A percentile compares a stretch with the other conserved stretches of the same genome.
These are phyloP conservation scores for Botrytis porri DNA, from an alignment of 2,329 filamentous ascomycete genomes.

Conservation along the genomic window DNA sequence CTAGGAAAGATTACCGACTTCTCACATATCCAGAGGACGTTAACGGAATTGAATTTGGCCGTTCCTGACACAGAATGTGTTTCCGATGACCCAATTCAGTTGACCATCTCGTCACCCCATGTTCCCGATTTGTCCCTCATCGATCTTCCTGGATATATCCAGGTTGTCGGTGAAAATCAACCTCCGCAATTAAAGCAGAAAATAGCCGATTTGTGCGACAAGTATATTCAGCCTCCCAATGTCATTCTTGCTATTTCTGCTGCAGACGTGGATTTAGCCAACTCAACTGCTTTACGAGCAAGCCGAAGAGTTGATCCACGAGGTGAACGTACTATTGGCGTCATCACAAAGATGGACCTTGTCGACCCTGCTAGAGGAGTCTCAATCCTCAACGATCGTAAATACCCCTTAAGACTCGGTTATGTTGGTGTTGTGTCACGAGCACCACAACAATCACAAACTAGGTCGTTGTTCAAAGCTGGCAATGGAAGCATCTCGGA, in stretches of 20 bases:
- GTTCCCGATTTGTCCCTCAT: constrained; percentile 95
- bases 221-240: constrained; percentile 95
- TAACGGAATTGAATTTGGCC: constrained; percentile 92
- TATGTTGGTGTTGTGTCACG: constrained; percentile 95
- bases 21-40: constrained; percentile 81
- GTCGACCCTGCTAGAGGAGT: constrained; percentile 80
- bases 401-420: constrained; percentile 90
- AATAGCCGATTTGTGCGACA: constrained; percentile 94
- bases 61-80: constrained; percentile 90
- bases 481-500: constrained; percentile 75
- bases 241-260: constrained; percentile 97
- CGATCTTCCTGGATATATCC: constrained; percentile 95
- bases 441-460: constrained; percentile 56
- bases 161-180: constrained; percentile 88
- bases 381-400: constrained; percentile 77
- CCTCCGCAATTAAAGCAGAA: constrained; percentile 90
- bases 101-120: constrained; percentile 91
- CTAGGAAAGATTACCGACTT: constrained; percentile 91
- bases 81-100: constrained; percentile 92
- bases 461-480: constrained; percentile 73
- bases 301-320: constrained; percentile 89
- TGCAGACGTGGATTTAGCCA: constrained; percentile 93
- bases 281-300: constrained; percentile 87
- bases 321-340: constrained; percentile 93
- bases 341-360: constrained; percentile 99